phyloP scores from a whole-genome alignment of 768 basidiomycete genomes.

The Tubosaeta brunneosetosa region DNA sequence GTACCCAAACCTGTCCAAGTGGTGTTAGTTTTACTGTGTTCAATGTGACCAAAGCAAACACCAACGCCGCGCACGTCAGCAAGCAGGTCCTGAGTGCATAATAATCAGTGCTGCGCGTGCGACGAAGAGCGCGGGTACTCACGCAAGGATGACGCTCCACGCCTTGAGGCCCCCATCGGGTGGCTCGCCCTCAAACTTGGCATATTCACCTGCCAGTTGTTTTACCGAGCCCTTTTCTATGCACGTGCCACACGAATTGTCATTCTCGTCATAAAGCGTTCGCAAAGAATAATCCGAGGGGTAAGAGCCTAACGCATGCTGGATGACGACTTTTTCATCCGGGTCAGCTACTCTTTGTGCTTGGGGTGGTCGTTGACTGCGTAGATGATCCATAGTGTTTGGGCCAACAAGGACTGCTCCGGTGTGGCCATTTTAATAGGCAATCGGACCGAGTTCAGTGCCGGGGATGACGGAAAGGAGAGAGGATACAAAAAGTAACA shows the following conservation, averaged over 20 bases:
- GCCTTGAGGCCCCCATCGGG: constrained; percentile 29
- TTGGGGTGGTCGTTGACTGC: neutral
- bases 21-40: neutral
- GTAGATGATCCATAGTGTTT: neutral
- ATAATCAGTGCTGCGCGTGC: neutral
- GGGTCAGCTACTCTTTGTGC: neutral
- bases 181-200: constrained; percentile 14
- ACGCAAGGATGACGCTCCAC: constrained; percentile 28
- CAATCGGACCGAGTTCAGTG: neutral
- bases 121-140: neutral
- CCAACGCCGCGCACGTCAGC: constrained; percentile 40
- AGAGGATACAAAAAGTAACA: neutral
- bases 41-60: neutral
- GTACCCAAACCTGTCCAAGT: constrained; percentile 50
- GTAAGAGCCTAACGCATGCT: neutral
- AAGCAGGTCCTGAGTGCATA: constrained; percentile 11
- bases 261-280: constrained; percentile 8
- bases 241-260: neutral
- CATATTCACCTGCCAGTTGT: constrained; percentile 5
- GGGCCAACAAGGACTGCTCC: neutral
- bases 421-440: neutral
- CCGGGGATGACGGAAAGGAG: neutral
- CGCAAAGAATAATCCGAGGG: neutral
- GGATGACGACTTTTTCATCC: neutral
- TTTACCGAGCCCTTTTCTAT: constrained; percentile 8